Evolutionary conservation across 495 filamentous ascomycete species (phyloP).

Genomic region (Aspergillus sclerotioniger): DNA sequence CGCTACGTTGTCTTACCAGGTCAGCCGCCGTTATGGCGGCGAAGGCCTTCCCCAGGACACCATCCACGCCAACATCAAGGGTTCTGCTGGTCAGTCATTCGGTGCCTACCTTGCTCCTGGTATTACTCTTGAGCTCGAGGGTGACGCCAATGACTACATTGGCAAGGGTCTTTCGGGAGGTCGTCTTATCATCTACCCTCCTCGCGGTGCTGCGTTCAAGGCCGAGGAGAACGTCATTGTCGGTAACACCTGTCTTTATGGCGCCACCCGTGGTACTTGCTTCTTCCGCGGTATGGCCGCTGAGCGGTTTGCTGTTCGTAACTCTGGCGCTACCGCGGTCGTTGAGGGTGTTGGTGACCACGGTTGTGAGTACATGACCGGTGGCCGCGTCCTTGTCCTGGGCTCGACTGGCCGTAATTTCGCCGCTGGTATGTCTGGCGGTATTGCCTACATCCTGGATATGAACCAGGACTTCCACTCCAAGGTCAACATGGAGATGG

Average conservation of each 20-base stretch:
- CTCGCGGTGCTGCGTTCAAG: slow-evolving; percentile 89
- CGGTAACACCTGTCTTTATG: slow-evolving; percentile 97
- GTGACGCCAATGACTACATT: slow-evolving; percentile 97
- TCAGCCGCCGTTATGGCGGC: slow-evolving; percentile 91
- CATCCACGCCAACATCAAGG: slow-evolving; percentile 95
- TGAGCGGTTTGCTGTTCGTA: slow-evolving; percentile 96
- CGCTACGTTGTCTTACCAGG: slow-evolving; percentile 93
- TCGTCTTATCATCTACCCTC: slow-evolving; percentile 93
- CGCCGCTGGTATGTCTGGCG: slow-evolving; percentile 98
- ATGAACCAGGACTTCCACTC: slow-evolving; percentile 87
- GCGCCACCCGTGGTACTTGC: slow-evolving; percentile 87
- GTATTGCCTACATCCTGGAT: slow-evolving; percentile 96
- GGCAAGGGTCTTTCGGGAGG: slow-evolving; percentile 97
- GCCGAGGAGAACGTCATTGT: slow-evolving; percentile 97
- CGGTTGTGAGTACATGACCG: slow-evolving; percentile 99
- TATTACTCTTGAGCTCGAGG: slow-evolving; percentile 94
- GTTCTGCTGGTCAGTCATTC: slow-evolving; percentile 98
- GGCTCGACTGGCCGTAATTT: slow-evolving; percentile 98
- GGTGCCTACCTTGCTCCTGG: slow-evolving; percentile 94
- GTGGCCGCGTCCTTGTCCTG: slow-evolving; percentile 86
- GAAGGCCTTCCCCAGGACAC: slow-evolving; percentile 90
- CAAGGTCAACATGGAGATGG: slow-evolving; percentile 99
- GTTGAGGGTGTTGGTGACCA: slow-evolving; percentile 98
- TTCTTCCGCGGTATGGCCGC: slow-evolving; percentile 98
- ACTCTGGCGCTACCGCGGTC: slow-evolving; percentile 94